Percentiles rank a stretch among this genome's conserved stretches.
Conservation (phyloP, 225 moss, liverwort and hornwort genomes). For the Straminergon stramineum region DNA sequence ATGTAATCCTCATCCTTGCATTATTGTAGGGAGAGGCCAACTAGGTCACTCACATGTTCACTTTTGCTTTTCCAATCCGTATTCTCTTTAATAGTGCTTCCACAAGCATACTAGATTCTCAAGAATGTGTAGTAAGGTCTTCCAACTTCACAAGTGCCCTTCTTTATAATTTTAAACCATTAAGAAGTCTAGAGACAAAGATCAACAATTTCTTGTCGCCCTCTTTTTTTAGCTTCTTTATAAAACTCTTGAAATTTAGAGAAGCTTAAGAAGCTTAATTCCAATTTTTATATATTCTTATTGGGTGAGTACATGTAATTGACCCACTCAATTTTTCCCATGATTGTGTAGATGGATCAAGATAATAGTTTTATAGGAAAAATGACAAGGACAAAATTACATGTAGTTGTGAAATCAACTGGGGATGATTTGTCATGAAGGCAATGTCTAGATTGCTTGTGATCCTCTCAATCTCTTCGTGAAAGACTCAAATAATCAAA, state of each 20-base stretch:
- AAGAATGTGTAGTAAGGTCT: not conserved
- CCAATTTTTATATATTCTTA: not conserved
- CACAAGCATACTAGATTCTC: not conserved
- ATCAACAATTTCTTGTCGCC: not conserved
- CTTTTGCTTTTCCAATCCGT: not conserved
- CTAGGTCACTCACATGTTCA: not conserved
- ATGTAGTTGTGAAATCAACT: not conserved
- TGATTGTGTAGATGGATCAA: fast-evolving
- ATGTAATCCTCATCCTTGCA: not conserved
- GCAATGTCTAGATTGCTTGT: not conserved
- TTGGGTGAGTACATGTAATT: not conserved
- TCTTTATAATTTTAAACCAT: not conserved
- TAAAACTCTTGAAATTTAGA: not conserved
- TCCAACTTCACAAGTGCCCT: not conserved
- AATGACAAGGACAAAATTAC: not conserved
- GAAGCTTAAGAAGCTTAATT: not conserved
- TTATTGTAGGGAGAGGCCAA: not conserved
- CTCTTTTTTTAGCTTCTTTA: not conserved
- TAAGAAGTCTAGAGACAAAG: not conserved
- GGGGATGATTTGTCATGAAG: not conserved
- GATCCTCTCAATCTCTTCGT: too few relatives aligned
- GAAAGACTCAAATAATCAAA: too few relatives aligned
- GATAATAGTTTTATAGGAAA: not conserved
- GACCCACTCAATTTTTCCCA: fast-evolving
- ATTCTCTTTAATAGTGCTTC: not conserved